Base-by-base conservation (phyloP, 345 rosid species). In the Eucalyptus tenuipes region DNA sequence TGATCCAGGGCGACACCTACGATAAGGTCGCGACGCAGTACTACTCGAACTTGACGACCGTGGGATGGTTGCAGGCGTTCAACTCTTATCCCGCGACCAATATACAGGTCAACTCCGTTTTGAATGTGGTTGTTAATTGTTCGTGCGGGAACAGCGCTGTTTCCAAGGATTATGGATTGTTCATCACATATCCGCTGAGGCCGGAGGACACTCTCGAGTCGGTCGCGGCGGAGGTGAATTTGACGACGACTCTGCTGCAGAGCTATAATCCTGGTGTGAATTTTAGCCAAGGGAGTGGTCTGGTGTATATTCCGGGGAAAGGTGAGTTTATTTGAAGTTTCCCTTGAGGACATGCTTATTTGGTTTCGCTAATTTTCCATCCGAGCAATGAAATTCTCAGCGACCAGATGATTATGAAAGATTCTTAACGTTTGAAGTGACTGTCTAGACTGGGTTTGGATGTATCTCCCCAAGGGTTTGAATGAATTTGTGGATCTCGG, bases 51-150 rank as follows among this genome's bases (percentile, higher is more conserved):
- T 87, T 96, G 89, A 94, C 99, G 22, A 92, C 96, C 24, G 66
- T 2, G 31, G 86, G 37, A 1, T 91, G 81, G 89, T 82, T 96
- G 90, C 48, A 24, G 90, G 22, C 20, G 27, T 88, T 88, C 49
- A 96, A 96, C 68, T 14, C 15, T 33, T 94, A 91, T 88, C 86
- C 87, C 18, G 84, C 88, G 16, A 81, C 0, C 13, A 90, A 86
- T 31, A 95, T 96, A 48, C 98, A 96, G 16, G 88, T 33, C 20
- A 6, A 55, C 27, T 93, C 91, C 22, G 86, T 49, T 82, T 88
- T 96, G 29, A 92, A 93, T 27, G 99, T 96, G n/a, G 92, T 91
- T 16, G 98, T 96, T 80, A 96, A 94, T 66, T 96, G 98, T 85
- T 96, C 97, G 48, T 96, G 99, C 86, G 99, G 98, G 45, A 55